Percentiles rank a stretch among this genome's conserved stretches.
Conservation (phyloP, 345 rosid species). For the Anastatica hierochuntica region DNA sequence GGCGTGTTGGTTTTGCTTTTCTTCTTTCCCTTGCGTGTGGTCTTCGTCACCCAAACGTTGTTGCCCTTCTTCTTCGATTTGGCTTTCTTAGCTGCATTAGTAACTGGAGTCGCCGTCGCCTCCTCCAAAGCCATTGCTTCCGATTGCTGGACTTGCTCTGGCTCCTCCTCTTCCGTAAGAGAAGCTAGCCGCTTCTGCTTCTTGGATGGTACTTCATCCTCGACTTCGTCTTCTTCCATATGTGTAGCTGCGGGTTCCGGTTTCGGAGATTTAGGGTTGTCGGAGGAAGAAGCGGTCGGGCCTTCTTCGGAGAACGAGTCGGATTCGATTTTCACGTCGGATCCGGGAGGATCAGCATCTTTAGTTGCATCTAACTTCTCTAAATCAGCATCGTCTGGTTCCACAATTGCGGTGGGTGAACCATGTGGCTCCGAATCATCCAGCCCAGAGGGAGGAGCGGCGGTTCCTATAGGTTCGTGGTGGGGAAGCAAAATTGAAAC, state of each 20-base stretch:
- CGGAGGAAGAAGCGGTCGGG: slow-evolving; percentile 66
- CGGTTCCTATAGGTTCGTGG: neutral
- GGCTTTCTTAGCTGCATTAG: slow-evolving; percentile 28
- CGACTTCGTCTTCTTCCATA: too few relatives aligned
- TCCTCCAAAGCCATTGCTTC: slow-evolving; percentile 2
- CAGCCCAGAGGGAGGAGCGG: too few relatives aligned
- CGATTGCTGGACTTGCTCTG: too few relatives aligned
- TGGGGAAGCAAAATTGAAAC: neutral
- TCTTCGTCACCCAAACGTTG: slow-evolving; percentile 75
- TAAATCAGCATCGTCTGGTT: slow-evolving; percentile 8
- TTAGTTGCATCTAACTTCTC: too few relatives aligned
- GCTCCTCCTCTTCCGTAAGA: slow-evolving; percentile 20
- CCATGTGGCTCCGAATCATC: neutral
- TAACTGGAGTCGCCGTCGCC: neutral
- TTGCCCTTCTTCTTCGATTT: slow-evolving; percentile 85
- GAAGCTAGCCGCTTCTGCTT: slow-evolving; percentile 57
- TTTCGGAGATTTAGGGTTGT: slow-evolving; percentile 51
- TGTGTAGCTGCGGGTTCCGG: neutral
- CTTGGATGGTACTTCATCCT: slow-evolving; percentile 48
- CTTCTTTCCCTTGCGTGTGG: slow-evolving; percentile 92
- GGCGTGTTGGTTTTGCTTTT: slow-evolving; percentile 57
- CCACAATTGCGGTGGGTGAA: slow-evolving; percentile 2
- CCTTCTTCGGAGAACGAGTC: slow-evolving; percentile 57
- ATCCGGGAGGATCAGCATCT: slow-evolving; percentile 6
- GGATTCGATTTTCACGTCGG: slow-evolving; percentile 29